A percentile compares a stretch with the other conserved stretches of the same genome.
Evolutionary conservation across 306 rosid genomes (phyloP).

Genomic region (Corylus heterophylla): DNA sequence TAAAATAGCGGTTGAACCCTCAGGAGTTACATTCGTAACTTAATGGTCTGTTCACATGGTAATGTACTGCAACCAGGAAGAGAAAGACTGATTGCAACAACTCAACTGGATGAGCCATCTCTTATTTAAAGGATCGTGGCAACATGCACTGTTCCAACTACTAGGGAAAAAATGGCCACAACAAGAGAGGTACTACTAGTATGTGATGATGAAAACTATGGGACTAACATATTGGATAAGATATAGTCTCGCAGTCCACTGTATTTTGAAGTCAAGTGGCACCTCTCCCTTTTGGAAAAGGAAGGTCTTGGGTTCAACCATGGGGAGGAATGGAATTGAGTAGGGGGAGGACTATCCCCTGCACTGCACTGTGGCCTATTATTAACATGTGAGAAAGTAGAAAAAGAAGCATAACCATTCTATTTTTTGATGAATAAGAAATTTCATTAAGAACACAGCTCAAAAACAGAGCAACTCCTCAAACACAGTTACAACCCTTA

Average conservation of each 20-base stretch:
- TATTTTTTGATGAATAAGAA: too few species aligned
- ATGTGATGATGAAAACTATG: neutral
- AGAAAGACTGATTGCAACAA: neutral
- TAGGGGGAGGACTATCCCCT: neutral
- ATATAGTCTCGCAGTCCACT: neutral
- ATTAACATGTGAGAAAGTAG: neutral
- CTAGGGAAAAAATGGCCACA: neutral
- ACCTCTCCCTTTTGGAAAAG: neutral
- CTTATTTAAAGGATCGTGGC: neutral
- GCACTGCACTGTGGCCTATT: neutral
- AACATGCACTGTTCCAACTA: neutral
- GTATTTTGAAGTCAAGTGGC: neutral
- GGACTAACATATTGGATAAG: neutral
- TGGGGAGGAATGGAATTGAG: neutral
- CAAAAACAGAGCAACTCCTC: too few species aligned
- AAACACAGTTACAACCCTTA: too few species aligned
- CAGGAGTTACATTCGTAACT: too few species aligned
- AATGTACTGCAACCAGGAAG: neutral
- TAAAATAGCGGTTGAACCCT: too few species aligned
- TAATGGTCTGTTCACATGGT: too few species aligned
- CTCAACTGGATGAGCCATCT: neutral
- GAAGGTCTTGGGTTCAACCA: neutral
- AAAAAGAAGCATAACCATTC: neutral
- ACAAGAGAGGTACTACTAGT: neutral
- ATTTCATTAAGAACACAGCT: too few species aligned